These are phyloP conservation scores for Thinopyrum elongatum DNA, from an alignment of 176 grass and related monocot genomes.

Conservation along the genomic window DNA sequence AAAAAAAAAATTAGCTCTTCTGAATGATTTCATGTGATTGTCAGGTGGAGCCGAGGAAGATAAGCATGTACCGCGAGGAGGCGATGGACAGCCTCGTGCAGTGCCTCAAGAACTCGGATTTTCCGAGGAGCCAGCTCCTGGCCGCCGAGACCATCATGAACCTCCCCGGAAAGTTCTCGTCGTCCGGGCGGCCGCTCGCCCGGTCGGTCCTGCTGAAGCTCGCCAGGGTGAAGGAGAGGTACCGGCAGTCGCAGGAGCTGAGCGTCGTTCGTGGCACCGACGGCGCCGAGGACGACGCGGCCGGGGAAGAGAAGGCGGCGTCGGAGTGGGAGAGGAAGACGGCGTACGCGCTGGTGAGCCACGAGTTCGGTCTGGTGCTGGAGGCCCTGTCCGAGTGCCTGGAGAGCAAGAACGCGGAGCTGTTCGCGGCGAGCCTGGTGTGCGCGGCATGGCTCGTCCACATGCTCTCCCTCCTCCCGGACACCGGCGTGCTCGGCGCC, in stretches of 20 bases:
- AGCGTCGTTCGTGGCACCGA: slow-evolving; percentile 14
- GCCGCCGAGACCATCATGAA: slow-evolving; percentile 64
- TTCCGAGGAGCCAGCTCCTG: slow-evolving; percentile 52
- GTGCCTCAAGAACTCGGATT: slow-evolving; percentile 59
- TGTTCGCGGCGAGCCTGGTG: slow-evolving; percentile 64
- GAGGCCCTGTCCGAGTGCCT: slow-evolving; percentile 64
- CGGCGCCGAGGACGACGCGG: slow-evolving; percentile 41
- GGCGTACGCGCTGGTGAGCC: slow-evolving; percentile 60
- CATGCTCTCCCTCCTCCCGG: slow-evolving; percentile 67
- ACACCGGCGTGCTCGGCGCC: slow-evolving; percentile 64
- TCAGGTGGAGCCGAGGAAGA: slow-evolving; percentile 68
- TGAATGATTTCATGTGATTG: neutral
- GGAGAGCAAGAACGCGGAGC: slow-evolving; percentile 41
- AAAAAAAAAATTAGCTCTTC: too few species aligned
- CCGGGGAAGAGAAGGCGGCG: slow-evolving; percentile 46
- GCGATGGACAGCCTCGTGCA: slow-evolving; percentile 46
- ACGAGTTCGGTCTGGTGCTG: slow-evolving; percentile 74
- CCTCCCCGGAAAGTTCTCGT: slow-evolving; percentile 61
- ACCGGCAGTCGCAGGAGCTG: slow-evolving; percentile 45
- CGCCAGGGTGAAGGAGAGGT: slow-evolving; percentile 54
- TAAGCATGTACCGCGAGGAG: slow-evolving; percentile 71
- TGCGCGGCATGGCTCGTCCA: slow-evolving; percentile 56
- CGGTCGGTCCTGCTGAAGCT: slow-evolving; percentile 55
- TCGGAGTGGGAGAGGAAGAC: slow-evolving; percentile 62
- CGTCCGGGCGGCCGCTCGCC: slow-evolving; percentile 56